Base-by-base conservation (phyloP, 2,329 filamentous ascomycete species). In the Torrubiella hemipterigena region DNA sequence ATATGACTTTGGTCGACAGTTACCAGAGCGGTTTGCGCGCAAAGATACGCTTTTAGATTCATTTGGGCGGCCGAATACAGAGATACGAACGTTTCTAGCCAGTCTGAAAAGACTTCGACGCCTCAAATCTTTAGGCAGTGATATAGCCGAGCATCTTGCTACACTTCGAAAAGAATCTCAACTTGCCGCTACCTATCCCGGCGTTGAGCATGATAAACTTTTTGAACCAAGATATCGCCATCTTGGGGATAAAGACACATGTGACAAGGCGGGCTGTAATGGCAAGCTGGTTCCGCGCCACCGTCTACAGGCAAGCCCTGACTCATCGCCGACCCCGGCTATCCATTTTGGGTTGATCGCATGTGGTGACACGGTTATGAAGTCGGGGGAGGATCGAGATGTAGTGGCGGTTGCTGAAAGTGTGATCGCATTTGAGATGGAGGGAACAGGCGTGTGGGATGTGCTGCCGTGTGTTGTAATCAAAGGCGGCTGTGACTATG, bases 341-440 rank as follows among this genome's bases (percentile, higher is more conserved):
- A 32, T 63, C 1, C 52, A 58, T 28, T 41, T 62, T 18, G 59
- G 60, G 0, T 31, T 38, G 0, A 48, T 63, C 3, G 59, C 47
- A 4, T 61, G 56, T 1, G 56, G 50, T 11, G 51, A 63, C 29
- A 46, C 43, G 2, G 54, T 65, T 2, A 55, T 66, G 36, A 60
- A 56, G 26, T 52, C 51, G 10, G 54, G 49, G 2, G 28, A 41
- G 10, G 38, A 51, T 12, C 49, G 59, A 10, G 59, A 64, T 31
- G 11, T 16, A 0, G 42, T 61, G 13, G 48, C 55, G 6, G 22
- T 33, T 8, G 11, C 35, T 17, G 32, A 44, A 1, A 28, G 29
- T 2, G 32, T 54, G 3, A 45, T 55, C 11, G 51, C 40, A 0
- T 56, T 55, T 24, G 55, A 55, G 36, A 56, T 48, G 48, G 54